Evolutionary conservation across 1,139 yeast species (phyloP).

Genomic region (Zygoascus meyerae): DNA sequence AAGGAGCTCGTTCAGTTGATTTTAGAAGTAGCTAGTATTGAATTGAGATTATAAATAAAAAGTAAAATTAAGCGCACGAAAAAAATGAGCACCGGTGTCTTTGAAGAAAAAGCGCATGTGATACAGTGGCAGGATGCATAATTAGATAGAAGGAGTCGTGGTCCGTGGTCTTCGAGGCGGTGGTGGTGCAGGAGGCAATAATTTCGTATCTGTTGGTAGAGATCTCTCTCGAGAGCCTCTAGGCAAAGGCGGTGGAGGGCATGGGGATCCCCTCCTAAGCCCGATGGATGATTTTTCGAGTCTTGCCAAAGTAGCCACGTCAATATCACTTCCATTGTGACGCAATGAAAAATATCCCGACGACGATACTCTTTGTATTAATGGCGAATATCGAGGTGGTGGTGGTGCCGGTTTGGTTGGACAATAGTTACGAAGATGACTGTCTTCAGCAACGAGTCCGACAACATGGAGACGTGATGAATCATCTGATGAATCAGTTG

Average conservation of each 20-base stretch:
- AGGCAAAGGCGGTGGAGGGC: conserved; percentile 8
- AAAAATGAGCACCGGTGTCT: conserved; percentile 2
- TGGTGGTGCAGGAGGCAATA: conserved; percentile 19
- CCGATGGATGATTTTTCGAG: conserved; percentile 13
- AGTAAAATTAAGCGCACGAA: neutral
- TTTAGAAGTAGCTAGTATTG: neutral
- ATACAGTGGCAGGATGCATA: conserved; percentile 2
- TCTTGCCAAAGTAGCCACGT: conserved; percentile 9
- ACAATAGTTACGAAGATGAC: conserved; percentile 6
- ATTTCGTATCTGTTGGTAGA: neutral
- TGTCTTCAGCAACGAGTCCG: conserved; percentile 8
- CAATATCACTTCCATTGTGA: conserved; percentile 17
- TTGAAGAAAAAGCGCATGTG: conserved; percentile 2
- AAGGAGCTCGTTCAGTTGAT: neutral
- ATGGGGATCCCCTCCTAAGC: neutral
- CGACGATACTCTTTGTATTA: conserved; percentile 1
- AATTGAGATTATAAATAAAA: neutral
- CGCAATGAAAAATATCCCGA: conserved; percentile 4
- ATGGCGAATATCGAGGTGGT: conserved; percentile 10
- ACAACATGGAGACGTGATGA: conserved; percentile 8
- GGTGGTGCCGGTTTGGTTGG: conserved; percentile 13
- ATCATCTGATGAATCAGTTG: conserved; percentile 8
- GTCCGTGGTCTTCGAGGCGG: conserved; percentile 15
- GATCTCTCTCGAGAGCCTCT: neutral
- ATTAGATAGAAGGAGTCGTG: conserved; percentile 2